Conservation (phyloP, 306 rosid species). For the Echinosophora koreensis region DNA sequence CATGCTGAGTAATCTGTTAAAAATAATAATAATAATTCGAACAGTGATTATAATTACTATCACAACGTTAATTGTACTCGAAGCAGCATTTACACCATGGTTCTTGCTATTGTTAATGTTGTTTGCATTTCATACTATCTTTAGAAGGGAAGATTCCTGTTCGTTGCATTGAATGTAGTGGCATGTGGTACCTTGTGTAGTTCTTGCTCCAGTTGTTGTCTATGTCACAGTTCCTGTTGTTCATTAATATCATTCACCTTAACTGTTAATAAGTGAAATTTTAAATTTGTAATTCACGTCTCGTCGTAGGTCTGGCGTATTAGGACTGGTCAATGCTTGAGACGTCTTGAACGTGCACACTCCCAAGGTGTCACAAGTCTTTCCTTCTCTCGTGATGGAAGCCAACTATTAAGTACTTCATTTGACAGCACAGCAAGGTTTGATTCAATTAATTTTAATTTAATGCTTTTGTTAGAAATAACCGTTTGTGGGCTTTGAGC, state of each 20-base stretch:
- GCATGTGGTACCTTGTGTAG: conserved; percentile 13
- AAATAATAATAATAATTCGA: background rate
- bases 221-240: conserved; percentile 13
- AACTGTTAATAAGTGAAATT: conserved; percentile 17
- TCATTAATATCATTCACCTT: conserved; percentile 23
- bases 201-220: background rate
- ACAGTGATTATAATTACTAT: background rate
- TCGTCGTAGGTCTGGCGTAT: conserved; percentile 90
- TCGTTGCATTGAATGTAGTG: conserved; percentile 8
- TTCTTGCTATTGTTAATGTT: background rate
- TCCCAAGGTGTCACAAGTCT: conserved; percentile 95
- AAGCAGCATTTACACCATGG: background rate
- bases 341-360: conserved; percentile 99
- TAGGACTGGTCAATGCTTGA: conserved; percentile 98
- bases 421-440: conserved; percentile 98
- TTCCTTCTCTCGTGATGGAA: conserved; percentile 97
- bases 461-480: conserved; percentile 7
- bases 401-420: conserved; percentile 92
- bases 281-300: conserved; percentile 28
- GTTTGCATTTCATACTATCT: background rate
- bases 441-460: conserved; percentile 33
- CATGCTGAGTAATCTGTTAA: background rate
- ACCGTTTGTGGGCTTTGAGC: conserved; percentile 1
- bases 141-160: conserved; percentile 1
- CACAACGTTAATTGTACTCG: background rate